Percentiles rank a stretch among this genome's conserved stretches.
Evolutionary conservation across 2,329 filamentous ascomycete species (phyloP).

Genomic region (Stachybotrys chlorohalonatus): DNA sequence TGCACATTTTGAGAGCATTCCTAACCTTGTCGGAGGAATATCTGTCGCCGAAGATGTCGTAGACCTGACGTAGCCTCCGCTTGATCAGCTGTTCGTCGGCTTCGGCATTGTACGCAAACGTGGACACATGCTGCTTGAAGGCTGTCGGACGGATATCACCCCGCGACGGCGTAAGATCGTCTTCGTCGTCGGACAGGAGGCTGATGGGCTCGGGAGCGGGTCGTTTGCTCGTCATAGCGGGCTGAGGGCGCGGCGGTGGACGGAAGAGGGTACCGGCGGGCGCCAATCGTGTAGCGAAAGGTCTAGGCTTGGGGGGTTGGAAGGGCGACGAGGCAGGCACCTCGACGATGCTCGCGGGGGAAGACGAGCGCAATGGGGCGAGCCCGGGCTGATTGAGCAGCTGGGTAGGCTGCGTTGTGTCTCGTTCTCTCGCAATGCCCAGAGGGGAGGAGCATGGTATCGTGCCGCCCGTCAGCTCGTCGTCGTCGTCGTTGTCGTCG

Average conservation of each 20-base stretch:
- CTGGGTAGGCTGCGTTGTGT: constrained; percentile 37
- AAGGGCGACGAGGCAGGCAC: constrained; percentile 85
- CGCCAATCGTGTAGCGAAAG: constrained; percentile 54
- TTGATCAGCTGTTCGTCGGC: constrained; percentile 8
- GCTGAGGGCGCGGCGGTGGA: constrained; percentile 27
- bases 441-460: constrained; percentile 31
- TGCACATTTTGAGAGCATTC: constrained; percentile 20
- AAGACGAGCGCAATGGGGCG: constrained; percentile 25
- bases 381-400: constrained; percentile 31
- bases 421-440: constrained; percentile 20
- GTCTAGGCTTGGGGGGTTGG: constrained; percentile 25
- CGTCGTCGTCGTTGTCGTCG: constrained; percentile 28
- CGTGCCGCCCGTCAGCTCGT: constrained; percentile 36
- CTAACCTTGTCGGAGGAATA: constrained; percentile 20
- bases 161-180: constrained; percentile 38
- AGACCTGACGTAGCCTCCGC: constrained; percentile 24
- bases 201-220: constrained; percentile 33
- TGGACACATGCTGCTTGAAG: constrained; percentile 32
- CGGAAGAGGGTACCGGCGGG: constrained; percentile 67
- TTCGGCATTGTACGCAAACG: constrained; percentile 39
- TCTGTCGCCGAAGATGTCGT: constrained; percentile 21
- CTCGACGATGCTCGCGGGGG: constrained; percentile 50
- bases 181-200: constrained; percentile 41
- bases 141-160: constrained; percentile 55
- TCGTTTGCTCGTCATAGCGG: constrained; percentile 20